Evolutionary conservation across 495 filamentous ascomycete species (phyloP).

Genomic region (Cladorrhinum samala): DNA sequence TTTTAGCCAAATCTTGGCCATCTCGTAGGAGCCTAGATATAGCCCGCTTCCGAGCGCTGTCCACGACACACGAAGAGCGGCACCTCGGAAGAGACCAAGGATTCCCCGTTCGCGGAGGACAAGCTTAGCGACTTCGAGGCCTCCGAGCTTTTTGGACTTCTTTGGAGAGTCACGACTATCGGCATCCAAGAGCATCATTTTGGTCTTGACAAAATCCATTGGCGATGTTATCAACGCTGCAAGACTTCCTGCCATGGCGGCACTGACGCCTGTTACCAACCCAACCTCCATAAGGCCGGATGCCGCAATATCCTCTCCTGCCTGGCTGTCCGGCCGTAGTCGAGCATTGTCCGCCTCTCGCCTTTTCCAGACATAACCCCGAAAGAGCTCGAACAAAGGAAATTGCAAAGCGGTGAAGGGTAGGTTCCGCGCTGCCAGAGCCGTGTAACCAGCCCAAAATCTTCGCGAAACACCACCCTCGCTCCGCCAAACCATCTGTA

Average conservation of each 20-base stretch:
- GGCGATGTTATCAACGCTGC: conserved; percentile 72
- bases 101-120: conserved; percentile 59
- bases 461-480: conserved; percentile 26
- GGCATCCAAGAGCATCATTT: conserved; percentile 58
- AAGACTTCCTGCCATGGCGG: conserved; percentile 60
- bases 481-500: conserved; percentile 31
- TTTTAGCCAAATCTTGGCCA: conserved; percentile 62
- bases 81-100: conserved; percentile 72
- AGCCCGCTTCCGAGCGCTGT: conserved; percentile 73
- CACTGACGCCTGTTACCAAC: conserved; percentile 61
- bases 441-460: conserved; percentile 73
- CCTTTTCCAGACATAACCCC: conserved; percentile 30
- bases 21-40: conserved; percentile 83
- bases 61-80: conserved; percentile 67
- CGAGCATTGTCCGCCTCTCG: conserved; percentile 6
- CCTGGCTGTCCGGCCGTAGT: not conserved
- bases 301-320: too few species aligned
- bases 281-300: conserved; percentile 57
- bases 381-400: conserved; percentile 72
- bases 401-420: conserved; percentile 87
- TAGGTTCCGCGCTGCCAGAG: conserved; percentile 71
- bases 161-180: too few species aligned
- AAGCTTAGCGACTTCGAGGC: conserved; percentile 53
- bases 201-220: conserved; percentile 78
- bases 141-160: conserved; percentile 24